Conservation (phyloP, 2,329 filamentous ascomycete genomes). For the Gnomoniopsis smithogilvyi region DNA sequence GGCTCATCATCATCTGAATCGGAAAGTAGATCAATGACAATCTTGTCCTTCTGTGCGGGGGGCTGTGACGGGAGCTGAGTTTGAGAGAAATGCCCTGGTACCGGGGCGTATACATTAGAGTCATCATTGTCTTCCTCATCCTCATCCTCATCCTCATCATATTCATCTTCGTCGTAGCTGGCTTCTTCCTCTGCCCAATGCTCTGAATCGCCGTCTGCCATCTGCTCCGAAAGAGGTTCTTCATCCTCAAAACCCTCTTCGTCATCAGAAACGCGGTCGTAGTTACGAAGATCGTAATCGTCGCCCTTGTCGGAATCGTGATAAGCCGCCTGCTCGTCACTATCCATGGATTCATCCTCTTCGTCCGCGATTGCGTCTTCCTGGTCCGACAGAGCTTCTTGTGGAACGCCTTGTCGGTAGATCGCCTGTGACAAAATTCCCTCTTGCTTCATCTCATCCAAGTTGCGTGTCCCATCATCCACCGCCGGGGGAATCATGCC, state of each 20-base stretch:
- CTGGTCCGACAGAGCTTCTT: conserved; percentile 7
- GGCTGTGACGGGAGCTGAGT: conserved; percentile 8
- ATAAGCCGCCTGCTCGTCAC: conserved; percentile 25
- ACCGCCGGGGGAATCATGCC: conserved; percentile 16
- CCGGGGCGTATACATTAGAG: not conserved
- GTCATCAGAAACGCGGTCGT: conserved; percentile 29
- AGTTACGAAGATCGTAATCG: conserved; percentile 30
- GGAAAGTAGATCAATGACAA: conserved; percentile 46
- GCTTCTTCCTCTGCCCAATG: conserved; percentile 20
- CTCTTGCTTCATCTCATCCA: conserved; percentile 15
- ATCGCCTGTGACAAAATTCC: conserved; percentile 11
- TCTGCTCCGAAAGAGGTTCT: conserved; percentile 14
- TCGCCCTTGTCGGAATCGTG: conserved; percentile 28
- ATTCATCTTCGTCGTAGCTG: conserved; percentile 20
- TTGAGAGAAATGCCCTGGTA: not conserved
- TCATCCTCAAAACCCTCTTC: conserved; percentile 19
- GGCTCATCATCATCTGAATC: conserved; percentile 40
- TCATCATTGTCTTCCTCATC: conserved; percentile 21
- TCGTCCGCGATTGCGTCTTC: conserved; percentile 20
- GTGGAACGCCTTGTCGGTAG: conserved; percentile 14
- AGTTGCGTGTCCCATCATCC: conserved; percentile 16
- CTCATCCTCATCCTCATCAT: conserved; percentile 26
- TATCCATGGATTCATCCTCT: conserved; percentile 20
- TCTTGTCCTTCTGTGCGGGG: conserved; percentile 29
- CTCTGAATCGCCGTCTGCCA: conserved; percentile 17